Percentiles rank a stretch among this genome's conserved stretches.
These are phyloP conservation scores for Gymnopilus junonius DNA, from an alignment of 768 basidiomycete species.

Conservation along the genomic window DNA sequence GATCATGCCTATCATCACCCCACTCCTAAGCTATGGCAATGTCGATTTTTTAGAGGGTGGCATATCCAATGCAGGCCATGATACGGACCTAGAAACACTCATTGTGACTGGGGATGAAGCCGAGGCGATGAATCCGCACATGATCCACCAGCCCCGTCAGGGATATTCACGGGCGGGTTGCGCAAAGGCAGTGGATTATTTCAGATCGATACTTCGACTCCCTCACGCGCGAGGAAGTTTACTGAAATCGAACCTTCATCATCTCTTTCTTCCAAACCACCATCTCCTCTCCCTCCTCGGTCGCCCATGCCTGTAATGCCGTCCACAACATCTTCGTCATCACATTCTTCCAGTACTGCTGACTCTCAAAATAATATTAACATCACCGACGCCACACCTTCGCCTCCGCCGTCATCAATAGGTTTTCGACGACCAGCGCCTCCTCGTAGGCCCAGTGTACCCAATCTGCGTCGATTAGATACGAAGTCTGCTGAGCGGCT, in stretches of 20 bases:
- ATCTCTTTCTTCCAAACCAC: slow-evolving; percentile 35
- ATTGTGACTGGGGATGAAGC: slow-evolving; percentile 50
- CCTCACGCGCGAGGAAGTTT: slow-evolving; percentile 52
- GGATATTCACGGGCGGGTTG: slow-evolving; percentile 9
- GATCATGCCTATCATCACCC: slow-evolving; percentile 63
- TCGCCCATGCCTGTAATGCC: slow-evolving; percentile 66
- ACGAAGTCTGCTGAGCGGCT: slow-evolving; percentile 61
- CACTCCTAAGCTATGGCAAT: slow-evolving; percentile 57
- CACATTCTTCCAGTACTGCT: slow-evolving; percentile 15
- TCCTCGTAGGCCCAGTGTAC: slow-evolving; percentile 64
- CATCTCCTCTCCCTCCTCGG: slow-evolving; percentile 38
- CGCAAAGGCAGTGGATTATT: slow-evolving; percentile 55
- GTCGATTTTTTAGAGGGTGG: slow-evolving; percentile 79
- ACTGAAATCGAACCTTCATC: slow-evolving; percentile 62
- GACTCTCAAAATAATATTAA: slow-evolving; percentile 16
- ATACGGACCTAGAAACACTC: slow-evolving; percentile 57
- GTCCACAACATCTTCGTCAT: slow-evolving; percentile 40
- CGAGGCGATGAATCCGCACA: slow-evolving; percentile 1
- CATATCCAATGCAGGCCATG: slow-evolving; percentile 60
- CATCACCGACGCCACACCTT: slow-evolving; percentile 53
- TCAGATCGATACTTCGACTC: slow-evolving; percentile 67
- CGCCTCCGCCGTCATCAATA: slow-evolving; percentile 70
- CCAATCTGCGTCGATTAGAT: slow-evolving; percentile 63
- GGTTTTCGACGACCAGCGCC: slow-evolving; percentile 55
- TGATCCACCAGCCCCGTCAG: slow-evolving; percentile 6